These are phyloP conservation scores for Phyllostachys edulis DNA, from an alignment of 176 grass and related monocot species.

Conservation along the genomic window DNA sequence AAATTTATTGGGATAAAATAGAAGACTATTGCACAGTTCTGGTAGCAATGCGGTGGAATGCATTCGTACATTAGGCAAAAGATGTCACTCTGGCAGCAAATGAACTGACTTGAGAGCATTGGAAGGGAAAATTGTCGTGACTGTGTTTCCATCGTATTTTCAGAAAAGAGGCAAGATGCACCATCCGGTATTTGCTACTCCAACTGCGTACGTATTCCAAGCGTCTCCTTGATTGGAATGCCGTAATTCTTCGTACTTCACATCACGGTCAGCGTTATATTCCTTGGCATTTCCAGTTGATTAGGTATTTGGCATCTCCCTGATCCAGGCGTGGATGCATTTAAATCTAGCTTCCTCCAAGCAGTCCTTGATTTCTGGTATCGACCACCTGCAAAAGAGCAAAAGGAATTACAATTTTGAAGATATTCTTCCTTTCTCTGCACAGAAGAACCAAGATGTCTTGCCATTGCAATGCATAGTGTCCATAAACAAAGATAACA, in stretches of 20 bases:
- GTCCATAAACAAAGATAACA: neutral
- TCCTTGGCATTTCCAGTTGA: slow-evolving; percentile 56
- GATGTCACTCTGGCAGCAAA: neutral
- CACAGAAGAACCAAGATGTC: neutral
- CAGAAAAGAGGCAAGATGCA: neutral
- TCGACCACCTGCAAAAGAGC: slow-evolving; percentile 63
- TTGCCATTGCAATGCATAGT: slow-evolving; percentile 2
- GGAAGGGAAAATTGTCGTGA: neutral
- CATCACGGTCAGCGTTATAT: slow-evolving; percentile 61
- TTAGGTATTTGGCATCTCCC: slow-evolving; percentile 79
- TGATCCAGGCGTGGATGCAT: slow-evolving; percentile 64
- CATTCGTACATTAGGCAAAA: neutral
- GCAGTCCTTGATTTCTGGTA: slow-evolving; percentile 91
- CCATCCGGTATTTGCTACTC: slow-evolving; percentile 59
- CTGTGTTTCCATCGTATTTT: neutral
- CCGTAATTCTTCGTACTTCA: slow-evolving; percentile 71
- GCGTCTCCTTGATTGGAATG: slow-evolving; percentile 77
- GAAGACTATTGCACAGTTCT: neutral
- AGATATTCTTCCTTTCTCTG: neutral
- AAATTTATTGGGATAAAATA: neutral
- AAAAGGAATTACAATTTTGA: neutral
- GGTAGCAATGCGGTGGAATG: neutral
- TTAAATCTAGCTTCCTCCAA: slow-evolving; percentile 90
- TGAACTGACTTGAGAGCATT: neutral
- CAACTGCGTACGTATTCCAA: slow-evolving; percentile 86